Percentiles rank a stretch among this genome's conserved stretches.
Conservation (phyloP, 1,284 basidiomycete genomes). For the Naganishia sp. region DNA sequence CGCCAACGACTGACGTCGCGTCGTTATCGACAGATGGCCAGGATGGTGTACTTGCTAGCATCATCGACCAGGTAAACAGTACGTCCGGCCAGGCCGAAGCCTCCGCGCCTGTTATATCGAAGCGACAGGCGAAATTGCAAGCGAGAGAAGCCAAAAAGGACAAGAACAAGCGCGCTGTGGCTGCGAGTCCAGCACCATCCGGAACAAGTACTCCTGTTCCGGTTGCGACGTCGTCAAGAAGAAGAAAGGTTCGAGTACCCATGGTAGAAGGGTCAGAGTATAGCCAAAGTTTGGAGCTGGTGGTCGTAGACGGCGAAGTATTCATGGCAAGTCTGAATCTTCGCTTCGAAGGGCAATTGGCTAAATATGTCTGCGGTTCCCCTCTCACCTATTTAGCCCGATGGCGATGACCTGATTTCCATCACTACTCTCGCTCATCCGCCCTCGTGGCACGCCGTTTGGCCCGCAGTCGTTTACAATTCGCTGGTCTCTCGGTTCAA, state of each 20-base stretch:
- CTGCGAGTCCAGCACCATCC: constrained; percentile 2
- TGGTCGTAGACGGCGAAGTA: constrained; percentile 49
- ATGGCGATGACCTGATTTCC: constrained; percentile 47
- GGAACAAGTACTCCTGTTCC: constrained; percentile 4
- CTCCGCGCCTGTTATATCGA: constrained; percentile 11
- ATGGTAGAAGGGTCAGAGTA: constrained; percentile 47
- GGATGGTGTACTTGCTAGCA: constrained; percentile 32
- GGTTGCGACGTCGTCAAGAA: constrained; percentile 24
- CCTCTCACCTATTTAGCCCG: constrained; percentile 40
- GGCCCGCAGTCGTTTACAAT: constrained; percentile 43
- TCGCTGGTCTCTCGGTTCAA: constrained; percentile 26
- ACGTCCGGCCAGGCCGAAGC: not conserved
- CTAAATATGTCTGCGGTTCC: not conserved
- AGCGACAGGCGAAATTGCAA: constrained; percentile 25
- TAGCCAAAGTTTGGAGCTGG: constrained; percentile 44
- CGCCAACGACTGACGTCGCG: constrained; percentile 15
- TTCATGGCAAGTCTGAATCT: constrained; percentile 45
- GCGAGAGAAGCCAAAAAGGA: constrained; percentile 32
- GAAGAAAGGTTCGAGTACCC: constrained; percentile 51
- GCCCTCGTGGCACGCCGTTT: constrained; percentile 45
- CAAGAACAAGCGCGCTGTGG: constrained; percentile 9
- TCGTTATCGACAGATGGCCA: constrained; percentile 6
- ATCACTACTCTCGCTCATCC: constrained; percentile 43
- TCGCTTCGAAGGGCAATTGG: not conserved
- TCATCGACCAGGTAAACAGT: constrained; percentile 18